phyloP scores from a whole-genome alignment of 208 protist species.

The Crithidia mellificae region DNA sequence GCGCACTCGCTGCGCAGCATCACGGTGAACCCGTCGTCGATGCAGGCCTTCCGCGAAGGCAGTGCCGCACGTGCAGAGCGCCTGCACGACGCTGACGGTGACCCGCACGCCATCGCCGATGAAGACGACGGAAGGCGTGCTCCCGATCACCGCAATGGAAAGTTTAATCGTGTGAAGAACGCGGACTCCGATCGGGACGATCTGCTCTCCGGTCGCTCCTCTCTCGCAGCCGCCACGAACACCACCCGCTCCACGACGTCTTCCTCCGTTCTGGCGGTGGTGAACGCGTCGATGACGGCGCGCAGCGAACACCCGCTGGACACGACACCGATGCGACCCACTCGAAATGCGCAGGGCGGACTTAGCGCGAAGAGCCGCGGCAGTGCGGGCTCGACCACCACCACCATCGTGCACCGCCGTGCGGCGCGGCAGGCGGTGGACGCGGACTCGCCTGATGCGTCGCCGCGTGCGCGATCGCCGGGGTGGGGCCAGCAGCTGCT shows the following conservation, averaged over 20 bases:
- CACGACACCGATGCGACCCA: not conserved
- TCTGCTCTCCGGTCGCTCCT: not conserved
- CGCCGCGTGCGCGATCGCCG: slow-evolving; percentile 7
- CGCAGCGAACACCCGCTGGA: not conserved
- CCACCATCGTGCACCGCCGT: no score
- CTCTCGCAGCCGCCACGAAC: not conserved
- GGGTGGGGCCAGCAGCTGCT: slow-evolving; percentile 15
- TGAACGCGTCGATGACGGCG: not conserved
- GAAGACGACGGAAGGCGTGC: no score
- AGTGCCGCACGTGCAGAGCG: not conserved
- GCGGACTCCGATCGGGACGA: not conserved
- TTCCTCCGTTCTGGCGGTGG: slow-evolving; percentile 14
- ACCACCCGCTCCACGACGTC: not conserved
- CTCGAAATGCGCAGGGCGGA: not conserved
- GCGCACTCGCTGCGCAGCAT: slow-evolving; percentile 5
- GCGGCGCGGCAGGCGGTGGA: no score
- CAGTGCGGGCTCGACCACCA: no score
- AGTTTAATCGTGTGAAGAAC: no score
- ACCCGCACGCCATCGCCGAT: no score
- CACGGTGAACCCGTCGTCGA: not conserved
- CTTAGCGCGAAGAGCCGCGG: no score
- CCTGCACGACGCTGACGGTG: not conserved
- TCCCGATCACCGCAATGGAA: no score
- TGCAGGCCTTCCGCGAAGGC: slow-evolving; percentile 4
- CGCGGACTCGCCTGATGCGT: not conserved